Percentiles rank a stretch among this genome's conserved stretches.
Conservation (phyloP, 192 early-diverging fungal genomes). For the Entrophospora sp. region DNA sequence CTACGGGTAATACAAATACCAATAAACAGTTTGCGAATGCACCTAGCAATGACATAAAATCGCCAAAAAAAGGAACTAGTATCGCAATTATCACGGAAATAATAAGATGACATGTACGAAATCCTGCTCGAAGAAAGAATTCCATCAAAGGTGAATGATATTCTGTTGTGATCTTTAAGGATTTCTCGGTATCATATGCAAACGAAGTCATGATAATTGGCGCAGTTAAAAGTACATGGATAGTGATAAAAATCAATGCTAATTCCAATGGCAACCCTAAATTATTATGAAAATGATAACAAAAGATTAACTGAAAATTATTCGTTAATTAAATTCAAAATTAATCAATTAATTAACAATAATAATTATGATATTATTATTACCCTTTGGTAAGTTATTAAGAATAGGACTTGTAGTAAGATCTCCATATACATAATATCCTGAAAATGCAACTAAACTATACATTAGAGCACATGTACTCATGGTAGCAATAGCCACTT, state of each 20-base stretch:
- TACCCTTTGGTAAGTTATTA: conserved; percentile 55
- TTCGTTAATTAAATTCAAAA: too few relatives aligned
- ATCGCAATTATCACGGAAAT: conserved; percentile 50
- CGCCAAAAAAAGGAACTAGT: conserved; percentile 69
- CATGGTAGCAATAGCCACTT: conserved; percentile 55
- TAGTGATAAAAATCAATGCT: conserved; percentile 59
- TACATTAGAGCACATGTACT: conserved; percentile 61
- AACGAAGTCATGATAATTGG: conserved; percentile 71
- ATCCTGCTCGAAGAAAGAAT: conserved; percentile 41
- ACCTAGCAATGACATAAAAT: conserved; percentile 77
- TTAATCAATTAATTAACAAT: too few relatives aligned
- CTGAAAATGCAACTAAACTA: conserved; percentile 55
- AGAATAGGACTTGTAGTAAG: conserved; percentile 62
- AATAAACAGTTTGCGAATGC: conserved; percentile 67
- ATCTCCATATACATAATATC: conserved; percentile 68
- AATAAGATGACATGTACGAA: conserved; percentile 50
- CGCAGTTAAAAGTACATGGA: conserved; percentile 73
- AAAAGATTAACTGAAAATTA: too few relatives aligned
- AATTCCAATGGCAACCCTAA: neutral
- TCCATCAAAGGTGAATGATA: conserved; percentile 40
- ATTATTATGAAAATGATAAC: too few relatives aligned
- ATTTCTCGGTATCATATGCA: conserved; percentile 65
- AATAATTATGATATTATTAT: too few relatives aligned
- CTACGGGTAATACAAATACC: conserved; percentile 76
- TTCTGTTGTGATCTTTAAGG: conserved; percentile 50